Conservation (phyloP, 352 stramenopile species). For the Pythium myriotylum region DNA sequence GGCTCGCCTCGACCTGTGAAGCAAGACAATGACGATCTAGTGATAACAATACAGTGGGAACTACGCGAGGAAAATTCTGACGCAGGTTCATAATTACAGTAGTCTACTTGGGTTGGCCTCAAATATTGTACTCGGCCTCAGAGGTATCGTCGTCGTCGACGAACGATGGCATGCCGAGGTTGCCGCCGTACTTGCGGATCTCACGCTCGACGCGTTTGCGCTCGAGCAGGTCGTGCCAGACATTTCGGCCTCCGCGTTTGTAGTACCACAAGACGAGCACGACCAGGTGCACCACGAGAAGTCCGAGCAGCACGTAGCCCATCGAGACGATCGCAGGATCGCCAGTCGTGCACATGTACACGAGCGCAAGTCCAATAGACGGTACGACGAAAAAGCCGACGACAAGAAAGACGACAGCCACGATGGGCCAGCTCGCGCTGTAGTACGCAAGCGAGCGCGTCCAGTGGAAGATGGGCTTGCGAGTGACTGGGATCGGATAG, state of each 20-base stretch:
- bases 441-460: conserved; percentile 69
- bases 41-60: not conserved
- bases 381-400: conserved; percentile 53
- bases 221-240: conserved; percentile 48
- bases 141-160: conserved; percentile 20
- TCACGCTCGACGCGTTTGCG: conserved; percentile 42
- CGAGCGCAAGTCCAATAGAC: conserved; percentile 44
- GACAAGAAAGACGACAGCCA: conserved; percentile 54
- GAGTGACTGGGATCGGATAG: conserved; percentile 90
- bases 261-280: conserved; percentile 44
- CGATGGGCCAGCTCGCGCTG: conserved; percentile 59
- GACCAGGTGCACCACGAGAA: conserved; percentile 22
- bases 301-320: conserved; percentile 37
- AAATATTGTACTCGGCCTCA: conserved; percentile 19
- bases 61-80: too few relatives aligned
- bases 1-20: conserved; percentile 6
- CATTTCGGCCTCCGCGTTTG: conserved; percentile 30
- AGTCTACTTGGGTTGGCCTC: not conserved
- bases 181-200: conserved; percentile 32
- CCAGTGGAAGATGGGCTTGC: conserved; percentile 72
- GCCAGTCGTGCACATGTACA: conserved; percentile 59
- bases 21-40: not conserved
- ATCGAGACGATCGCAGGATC: conserved; percentile 31
- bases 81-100: not conserved
- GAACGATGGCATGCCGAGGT: conserved; percentile 28